Evolutionary conservation across 2,329 filamentous ascomycete species (phyloP).

Genomic region (Epichloe gansuensis): DNA sequence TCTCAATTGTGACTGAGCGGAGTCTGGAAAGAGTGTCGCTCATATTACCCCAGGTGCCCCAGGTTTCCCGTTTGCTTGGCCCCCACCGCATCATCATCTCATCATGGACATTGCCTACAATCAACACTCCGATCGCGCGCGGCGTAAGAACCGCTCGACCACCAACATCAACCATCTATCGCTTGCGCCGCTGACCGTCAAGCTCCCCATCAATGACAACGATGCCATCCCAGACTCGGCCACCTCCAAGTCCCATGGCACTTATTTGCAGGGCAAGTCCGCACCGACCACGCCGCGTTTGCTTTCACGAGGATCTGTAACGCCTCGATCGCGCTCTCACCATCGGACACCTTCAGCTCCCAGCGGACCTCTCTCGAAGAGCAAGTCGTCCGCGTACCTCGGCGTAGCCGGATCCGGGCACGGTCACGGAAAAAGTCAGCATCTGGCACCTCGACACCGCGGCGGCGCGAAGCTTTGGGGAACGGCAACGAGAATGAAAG

Average conservation of each 20-base stretch:
- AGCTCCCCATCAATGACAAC: conserved; percentile 44
- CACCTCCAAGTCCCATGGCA: conserved; percentile 23
- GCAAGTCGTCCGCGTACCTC: conserved; percentile 51
- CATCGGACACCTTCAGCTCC: conserved; percentile 28
- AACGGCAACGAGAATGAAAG: conserved; percentile 35
- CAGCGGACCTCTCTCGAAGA: conserved; percentile 36
- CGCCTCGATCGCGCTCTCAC: conserved; percentile 34
- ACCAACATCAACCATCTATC: conserved; percentile 48
- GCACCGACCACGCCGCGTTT: conserved; percentile 53
- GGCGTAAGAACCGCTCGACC: conserved; percentile 46
- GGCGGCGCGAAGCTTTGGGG: conserved; percentile 19
- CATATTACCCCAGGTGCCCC: not conserved
- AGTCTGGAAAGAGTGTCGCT: not conserved
- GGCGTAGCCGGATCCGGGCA: conserved; percentile 8
- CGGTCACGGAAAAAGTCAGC: conserved; percentile 11
- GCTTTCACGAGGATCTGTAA: conserved; percentile 41
- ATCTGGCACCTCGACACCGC: conserved; percentile 23
- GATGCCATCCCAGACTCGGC: conserved; percentile 31
- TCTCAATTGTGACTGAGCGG: not conserved
- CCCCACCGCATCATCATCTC: not conserved
- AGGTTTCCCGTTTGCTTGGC: not conserved
- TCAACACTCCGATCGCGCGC: conserved; percentile 43
- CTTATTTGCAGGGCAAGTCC: conserved; percentile 50
- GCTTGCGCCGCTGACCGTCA: conserved; percentile 51
- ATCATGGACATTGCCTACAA: conserved; percentile 48